phyloP scores from a whole-genome alignment of 2,329 filamentous ascomycete genomes.

The Fusarium continuum region DNA sequence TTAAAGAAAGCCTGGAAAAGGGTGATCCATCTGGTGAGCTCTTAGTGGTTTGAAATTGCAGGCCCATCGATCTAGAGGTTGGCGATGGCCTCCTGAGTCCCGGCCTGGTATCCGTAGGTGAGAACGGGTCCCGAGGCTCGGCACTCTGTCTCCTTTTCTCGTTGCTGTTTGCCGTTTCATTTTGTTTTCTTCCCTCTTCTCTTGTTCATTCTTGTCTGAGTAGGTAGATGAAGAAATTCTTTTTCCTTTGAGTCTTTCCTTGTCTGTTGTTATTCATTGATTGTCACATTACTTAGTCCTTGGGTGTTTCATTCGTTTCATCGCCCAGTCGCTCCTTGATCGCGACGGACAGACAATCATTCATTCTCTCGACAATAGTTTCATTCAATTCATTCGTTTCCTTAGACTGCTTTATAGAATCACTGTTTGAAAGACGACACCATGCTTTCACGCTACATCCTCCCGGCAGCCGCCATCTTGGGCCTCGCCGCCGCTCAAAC shows the following conservation, averaged over 20 bases:
- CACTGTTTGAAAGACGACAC: background rate
- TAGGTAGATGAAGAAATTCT: background rate
- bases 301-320: slow-evolving; percentile 32
- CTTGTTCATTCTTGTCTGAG: slow-evolving; percentile 5
- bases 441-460: slow-evolving; percentile 44
- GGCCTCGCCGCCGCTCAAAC: slow-evolving; percentile 74
- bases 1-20: background rate
- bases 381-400: slow-evolving; percentile 3
- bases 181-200: background rate
- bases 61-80: slow-evolving; percentile 17
- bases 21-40: background rate
- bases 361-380: background rate
- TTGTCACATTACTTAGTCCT: slow-evolving; percentile 15
- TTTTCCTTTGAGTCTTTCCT: slow-evolving; percentile 23
- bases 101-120: slow-evolving; percentile 14
- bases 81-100: slow-evolving; percentile 40
- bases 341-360: slow-evolving; percentile 20
- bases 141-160: slow-evolving; percentile 21
- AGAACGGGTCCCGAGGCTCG: slow-evolving; percentile 35
- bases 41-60: slow-evolving; percentile 21
- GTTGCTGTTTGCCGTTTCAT: slow-evolving; percentile 1
- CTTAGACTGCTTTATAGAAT: slow-evolving; percentile 7
- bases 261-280: too few relatives aligned
- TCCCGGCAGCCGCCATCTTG: slow-evolving; percentile 51
- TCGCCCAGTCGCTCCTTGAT: slow-evolving; percentile 34